Percentiles rank a stretch among this genome's conserved stretches.
Evolutionary conservation across 148 eudicot species (phyloP).

Genomic region (Dianthus caryophyllus): DNA sequence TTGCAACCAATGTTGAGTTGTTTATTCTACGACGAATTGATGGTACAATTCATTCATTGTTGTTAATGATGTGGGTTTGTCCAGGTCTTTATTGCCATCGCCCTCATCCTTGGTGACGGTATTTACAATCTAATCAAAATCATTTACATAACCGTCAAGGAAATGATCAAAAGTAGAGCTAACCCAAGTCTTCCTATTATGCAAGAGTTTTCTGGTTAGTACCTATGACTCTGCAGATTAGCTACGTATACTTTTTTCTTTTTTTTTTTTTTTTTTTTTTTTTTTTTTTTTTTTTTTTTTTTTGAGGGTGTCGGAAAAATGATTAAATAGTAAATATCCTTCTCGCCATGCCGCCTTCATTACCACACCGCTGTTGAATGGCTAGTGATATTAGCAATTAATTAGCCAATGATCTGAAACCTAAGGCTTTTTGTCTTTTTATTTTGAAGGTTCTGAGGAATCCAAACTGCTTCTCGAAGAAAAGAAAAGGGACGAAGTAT

Average conservation of each 20-base stretch:
- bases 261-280: background rate
- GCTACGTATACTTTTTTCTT: too few species aligned
- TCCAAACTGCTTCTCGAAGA: constrained; percentile 45
- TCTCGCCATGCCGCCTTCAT: background rate
- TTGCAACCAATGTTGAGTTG: background rate
- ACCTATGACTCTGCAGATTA: background rate
- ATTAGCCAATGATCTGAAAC: background rate
- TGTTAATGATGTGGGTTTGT: background rate
- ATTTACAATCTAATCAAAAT: constrained; percentile 70
- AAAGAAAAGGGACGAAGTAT: constrained; percentile 50
- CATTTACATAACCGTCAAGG: constrained; percentile 42
- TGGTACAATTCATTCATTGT: background rate
- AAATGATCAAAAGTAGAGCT: constrained; percentile 38
- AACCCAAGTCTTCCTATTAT: constrained; percentile 45
- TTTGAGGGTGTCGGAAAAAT: background rate
- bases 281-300: background rate
- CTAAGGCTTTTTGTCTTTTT: background rate
- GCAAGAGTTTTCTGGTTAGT: constrained; percentile 42
- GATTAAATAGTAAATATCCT: background rate
- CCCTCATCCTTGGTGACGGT: constrained; percentile 73
- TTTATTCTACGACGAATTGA: background rate
- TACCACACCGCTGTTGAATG: background rate
- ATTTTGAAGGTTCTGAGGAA: constrained; percentile 43
- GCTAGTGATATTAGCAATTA: background rate
- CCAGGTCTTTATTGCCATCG: constrained; percentile 68